Evolutionary conservation across 352 stramenopile species (phyloP).

Genomic region (Phytophthora uliginosa): DNA sequence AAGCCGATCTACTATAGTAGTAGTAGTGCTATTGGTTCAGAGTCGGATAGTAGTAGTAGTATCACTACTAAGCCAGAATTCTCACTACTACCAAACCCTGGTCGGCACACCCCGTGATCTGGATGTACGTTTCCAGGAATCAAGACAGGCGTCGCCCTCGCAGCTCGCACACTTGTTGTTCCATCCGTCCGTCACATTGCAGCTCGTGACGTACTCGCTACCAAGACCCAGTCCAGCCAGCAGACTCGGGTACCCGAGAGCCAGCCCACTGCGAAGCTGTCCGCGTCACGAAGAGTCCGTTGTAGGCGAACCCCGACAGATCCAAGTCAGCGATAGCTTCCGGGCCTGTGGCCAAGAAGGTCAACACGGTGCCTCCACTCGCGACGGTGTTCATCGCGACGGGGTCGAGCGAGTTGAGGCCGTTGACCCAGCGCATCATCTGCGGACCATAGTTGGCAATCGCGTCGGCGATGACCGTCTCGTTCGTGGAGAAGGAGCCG

Average conservation of each 20-base stretch:
- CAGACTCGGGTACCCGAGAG: conserved; percentile 76
- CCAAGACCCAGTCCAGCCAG: conserved; percentile 68
- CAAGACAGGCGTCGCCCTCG: conserved; percentile 40
- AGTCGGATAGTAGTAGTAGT: too few relatives aligned
- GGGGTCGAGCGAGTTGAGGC: conserved; percentile 79
- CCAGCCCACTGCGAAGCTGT: conserved; percentile 69
- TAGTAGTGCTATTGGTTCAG: too few relatives aligned
- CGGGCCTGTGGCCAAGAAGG: conserved; percentile 48
- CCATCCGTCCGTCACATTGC: conserved; percentile 43
- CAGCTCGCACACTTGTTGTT: conserved; percentile 56
- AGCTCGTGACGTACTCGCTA: conserved; percentile 60
- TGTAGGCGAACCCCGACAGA: conserved; percentile 77
- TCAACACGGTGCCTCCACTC: conserved; percentile 45
- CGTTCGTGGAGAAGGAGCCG: conserved; percentile 55
- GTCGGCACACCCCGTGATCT: too few relatives aligned
- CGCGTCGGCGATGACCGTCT: conserved; percentile 30
- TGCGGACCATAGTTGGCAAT: conserved; percentile 52
- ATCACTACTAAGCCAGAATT: too few relatives aligned
- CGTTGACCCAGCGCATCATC: conserved; percentile 85
- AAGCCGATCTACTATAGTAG: too few relatives aligned
- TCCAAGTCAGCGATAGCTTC: conserved; percentile 50
- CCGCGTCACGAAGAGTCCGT: conserved; percentile 70
- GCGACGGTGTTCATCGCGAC: conserved; percentile 68
- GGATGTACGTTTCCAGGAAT: too few relatives aligned
- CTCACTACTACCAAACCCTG: too few relatives aligned